A percentile compares a stretch with the other conserved stretches of the same genome.
Evolutionary conservation across 2,329 filamentous ascomycete species (phyloP).

Genomic region (Lachnellula suecica): DNA sequence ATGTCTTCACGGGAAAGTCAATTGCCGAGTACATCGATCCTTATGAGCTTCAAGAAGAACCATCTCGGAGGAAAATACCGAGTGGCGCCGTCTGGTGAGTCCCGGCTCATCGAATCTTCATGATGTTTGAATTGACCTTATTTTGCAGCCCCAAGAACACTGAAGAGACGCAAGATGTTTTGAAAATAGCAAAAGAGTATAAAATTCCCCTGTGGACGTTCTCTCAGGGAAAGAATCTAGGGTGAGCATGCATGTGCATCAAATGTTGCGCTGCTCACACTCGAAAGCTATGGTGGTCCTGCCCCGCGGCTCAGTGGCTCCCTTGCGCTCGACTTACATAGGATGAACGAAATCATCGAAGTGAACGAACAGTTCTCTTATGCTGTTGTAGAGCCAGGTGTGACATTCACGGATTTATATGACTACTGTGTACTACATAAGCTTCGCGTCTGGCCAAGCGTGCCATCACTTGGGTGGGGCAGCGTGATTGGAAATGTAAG

Average conservation of each 20-base stretch:
- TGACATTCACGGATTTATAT: slow-evolving; percentile 46
- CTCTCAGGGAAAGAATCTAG: slow-evolving; percentile 41
- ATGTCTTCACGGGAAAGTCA: slow-evolving; percentile 38
- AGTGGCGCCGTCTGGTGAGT: slow-evolving; percentile 42
- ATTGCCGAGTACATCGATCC: slow-evolving; percentile 46
- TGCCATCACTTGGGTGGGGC: slow-evolving; percentile 49
- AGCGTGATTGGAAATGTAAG: slow-evolving; percentile 47
- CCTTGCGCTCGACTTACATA: slow-evolving; percentile 35
- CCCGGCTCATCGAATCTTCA: neutral
- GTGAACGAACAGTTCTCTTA: slow-evolving; percentile 34
- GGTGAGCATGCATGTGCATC: slow-evolving; percentile 16
- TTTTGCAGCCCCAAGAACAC: slow-evolving; percentile 34
- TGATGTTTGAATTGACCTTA: slow-evolving; percentile 1
- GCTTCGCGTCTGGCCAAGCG: slow-evolving; percentile 46
- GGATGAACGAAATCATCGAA: slow-evolving; percentile 36
- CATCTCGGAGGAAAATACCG: slow-evolving; percentile 39
- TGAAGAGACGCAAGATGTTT: slow-evolving; percentile 33
- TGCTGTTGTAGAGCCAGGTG: slow-evolving; percentile 40
- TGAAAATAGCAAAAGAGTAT: slow-evolving; percentile 36
- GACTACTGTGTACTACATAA: slow-evolving; percentile 39
- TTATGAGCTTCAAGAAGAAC: slow-evolving; percentile 43
- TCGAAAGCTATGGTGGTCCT: slow-evolving; percentile 11
- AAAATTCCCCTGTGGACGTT: slow-evolving; percentile 34
- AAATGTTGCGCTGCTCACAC: neutral
- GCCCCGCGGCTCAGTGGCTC: slow-evolving; percentile 18